Conservation (phyloP, 148 eudicot species). For the Spergularia marina region DNA sequence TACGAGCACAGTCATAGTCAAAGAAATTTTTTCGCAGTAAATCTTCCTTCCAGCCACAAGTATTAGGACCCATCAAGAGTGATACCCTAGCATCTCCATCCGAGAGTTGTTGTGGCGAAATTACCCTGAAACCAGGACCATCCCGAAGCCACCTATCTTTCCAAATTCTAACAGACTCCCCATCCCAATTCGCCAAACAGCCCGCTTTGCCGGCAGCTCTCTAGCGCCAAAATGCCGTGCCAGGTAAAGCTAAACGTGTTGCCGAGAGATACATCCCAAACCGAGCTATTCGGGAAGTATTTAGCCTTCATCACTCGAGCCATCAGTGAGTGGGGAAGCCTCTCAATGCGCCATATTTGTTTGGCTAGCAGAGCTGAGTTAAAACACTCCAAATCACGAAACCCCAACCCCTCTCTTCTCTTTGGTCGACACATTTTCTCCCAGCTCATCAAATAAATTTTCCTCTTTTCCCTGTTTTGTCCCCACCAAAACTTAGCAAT, state of each 20-base stretch:
- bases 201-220: background rate
- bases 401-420: background rate
- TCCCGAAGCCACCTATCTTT: background rate
- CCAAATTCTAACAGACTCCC: background rate
- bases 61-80: too few species aligned
- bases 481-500: background rate
- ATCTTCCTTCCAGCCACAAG: too few species aligned
- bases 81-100: too few species aligned
- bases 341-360: background rate
- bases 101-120: too few species aligned
- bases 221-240: background rate
- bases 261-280: background rate
- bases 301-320: background rate
- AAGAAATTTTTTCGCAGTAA: too few species aligned
- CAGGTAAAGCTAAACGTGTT: background rate
- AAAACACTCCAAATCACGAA: background rate
- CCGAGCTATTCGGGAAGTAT: background rate
- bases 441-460: background rate
- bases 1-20: too few species aligned
- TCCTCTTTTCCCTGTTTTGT: background rate
- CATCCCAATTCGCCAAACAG: background rate
- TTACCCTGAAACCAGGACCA: too few species aligned
- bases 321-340: background rate
- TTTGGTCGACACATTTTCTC: background rate
- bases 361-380: background rate